Percentiles rank a stretch among this genome's conserved stretches.
These are phyloP conservation scores for Hericium rajendrae DNA, from an alignment of 768 basidiomycete species.

Conservation along the genomic window DNA sequence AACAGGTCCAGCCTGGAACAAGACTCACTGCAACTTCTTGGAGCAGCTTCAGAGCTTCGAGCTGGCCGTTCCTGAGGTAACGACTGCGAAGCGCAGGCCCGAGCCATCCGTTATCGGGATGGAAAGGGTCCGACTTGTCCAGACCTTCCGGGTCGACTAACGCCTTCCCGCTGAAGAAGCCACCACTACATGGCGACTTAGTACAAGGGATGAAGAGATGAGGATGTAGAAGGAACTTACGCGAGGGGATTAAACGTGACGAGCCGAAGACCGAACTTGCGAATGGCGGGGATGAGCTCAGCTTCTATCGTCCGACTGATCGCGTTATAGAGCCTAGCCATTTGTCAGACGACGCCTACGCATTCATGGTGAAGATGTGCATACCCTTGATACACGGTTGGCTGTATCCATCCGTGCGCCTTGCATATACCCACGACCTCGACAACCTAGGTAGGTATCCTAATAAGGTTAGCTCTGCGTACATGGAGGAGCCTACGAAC, in stretches of 20 bases:
- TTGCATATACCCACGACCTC: constrained; percentile 51
- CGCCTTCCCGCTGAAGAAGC: constrained; percentile 50
- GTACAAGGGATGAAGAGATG: background rate
- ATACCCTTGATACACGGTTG: constrained; percentile 47
- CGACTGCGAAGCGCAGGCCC: constrained; percentile 38
- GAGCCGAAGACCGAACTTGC: constrained; percentile 47
- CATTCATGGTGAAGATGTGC: constrained; percentile 11
- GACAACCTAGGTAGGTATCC: constrained; percentile 22
- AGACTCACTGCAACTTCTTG: constrained; percentile 30
- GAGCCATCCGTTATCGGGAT: constrained; percentile 22
- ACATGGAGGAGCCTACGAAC: constrained; percentile 8
- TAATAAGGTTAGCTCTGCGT: too few species aligned
- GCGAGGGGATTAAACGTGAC: constrained; percentile 50
- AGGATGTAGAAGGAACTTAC: constrained; percentile 16
- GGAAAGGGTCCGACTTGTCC: constrained; percentile 33
- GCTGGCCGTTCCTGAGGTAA: constrained; percentile 33
- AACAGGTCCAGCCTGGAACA: background rate
- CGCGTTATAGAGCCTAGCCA: constrained; percentile 35
- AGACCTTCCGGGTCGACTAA: constrained; percentile 21
- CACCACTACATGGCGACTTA: constrained; percentile 26
- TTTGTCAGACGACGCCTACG: background rate
- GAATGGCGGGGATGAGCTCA: constrained; percentile 45
- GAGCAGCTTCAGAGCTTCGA: constrained; percentile 33
- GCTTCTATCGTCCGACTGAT: constrained; percentile 38
- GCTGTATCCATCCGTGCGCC: constrained; percentile 42